phyloP scores from a whole-genome alignment of 108 stramenopile species.

The Thalassiosira profunda region DNA sequence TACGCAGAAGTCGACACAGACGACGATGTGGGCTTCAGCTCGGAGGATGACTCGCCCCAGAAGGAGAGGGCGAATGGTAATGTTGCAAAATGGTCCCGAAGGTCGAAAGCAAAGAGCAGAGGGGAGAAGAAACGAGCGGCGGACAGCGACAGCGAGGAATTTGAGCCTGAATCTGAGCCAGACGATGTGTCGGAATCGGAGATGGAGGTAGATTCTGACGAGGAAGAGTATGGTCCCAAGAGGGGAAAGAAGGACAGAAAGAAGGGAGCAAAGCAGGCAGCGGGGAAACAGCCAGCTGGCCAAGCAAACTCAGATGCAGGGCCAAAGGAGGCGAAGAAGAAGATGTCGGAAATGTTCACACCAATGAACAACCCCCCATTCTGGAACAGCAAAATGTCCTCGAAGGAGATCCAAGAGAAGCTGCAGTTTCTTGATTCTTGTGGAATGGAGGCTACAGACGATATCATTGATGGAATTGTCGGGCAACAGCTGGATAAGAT shows the following conservation, averaged over 20 bases:
- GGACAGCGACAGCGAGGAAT: background rate
- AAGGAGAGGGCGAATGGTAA: background rate
- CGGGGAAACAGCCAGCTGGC: too few relatives aligned
- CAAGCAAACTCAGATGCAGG: too few relatives aligned
- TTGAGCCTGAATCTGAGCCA: conserved; percentile 3
- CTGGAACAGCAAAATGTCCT: conserved; percentile 33
- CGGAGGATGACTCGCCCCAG: background rate
- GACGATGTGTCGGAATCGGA: conserved; percentile 5
- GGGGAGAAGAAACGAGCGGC: background rate
- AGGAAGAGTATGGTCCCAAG: background rate
- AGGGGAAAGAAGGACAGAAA: background rate
- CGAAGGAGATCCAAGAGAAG: conserved; percentile 40
- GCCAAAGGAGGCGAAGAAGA: conserved; percentile 27
- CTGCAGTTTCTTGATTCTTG: conserved; percentile 65
- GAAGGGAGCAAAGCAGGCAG: background rate
- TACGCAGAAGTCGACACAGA: background rate
- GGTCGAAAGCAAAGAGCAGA: conserved; percentile 8
- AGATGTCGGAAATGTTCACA: conserved; percentile 48
- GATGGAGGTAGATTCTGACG: background rate
- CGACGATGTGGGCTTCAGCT: background rate
- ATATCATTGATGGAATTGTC: conserved; percentile 68
- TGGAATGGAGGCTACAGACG: conserved; percentile 83
- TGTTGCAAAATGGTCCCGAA: background rate
- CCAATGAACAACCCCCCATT: conserved; percentile 48
- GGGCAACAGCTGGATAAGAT: conserved; percentile 64